Percentiles rank a stretch among this genome's conserved stretches.
Conservation (phyloP, 106 monocot species). For the Allium sativum region DNA sequence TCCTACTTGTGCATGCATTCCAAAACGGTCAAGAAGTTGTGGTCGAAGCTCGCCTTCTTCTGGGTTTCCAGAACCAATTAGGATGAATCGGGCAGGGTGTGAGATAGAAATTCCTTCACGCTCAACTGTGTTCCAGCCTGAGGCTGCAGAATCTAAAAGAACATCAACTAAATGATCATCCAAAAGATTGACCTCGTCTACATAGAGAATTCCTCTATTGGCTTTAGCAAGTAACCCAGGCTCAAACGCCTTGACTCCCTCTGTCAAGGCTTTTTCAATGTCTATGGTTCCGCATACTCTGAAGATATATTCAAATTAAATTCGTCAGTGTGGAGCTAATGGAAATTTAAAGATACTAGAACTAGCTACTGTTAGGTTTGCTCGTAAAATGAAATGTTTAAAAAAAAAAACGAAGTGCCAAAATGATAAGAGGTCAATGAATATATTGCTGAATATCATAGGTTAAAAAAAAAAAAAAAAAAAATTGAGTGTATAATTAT, state of each 20-base stretch:
- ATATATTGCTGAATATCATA: too few relatives aligned
- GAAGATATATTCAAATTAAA: background rate
- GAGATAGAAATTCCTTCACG: slow-evolving; percentile 97
- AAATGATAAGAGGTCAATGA: too few relatives aligned
- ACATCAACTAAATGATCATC: slow-evolving; percentile 98
- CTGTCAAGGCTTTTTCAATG: slow-evolving; percentile 96
- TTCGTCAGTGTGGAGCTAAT: background rate
- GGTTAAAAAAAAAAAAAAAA: too few relatives aligned
- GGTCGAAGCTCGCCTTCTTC: slow-evolving; percentile 97
- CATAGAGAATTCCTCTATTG: slow-evolving; percentile 94
- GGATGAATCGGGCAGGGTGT: slow-evolving; percentile 93
- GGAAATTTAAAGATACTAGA: background rate
- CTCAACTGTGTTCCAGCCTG: slow-evolving; percentile 99
- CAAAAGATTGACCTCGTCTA: slow-evolving; percentile 95
- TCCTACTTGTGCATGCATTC: slow-evolving; percentile 98
- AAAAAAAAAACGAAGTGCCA: too few relatives aligned
- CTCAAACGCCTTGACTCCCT: slow-evolving; percentile 98
- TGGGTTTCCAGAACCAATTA: slow-evolving; percentile 95
- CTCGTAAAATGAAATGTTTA: too few relatives aligned
- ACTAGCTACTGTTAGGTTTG: background rate
- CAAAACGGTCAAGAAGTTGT: slow-evolving; percentile 94
- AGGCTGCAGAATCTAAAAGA: slow-evolving; percentile 88
- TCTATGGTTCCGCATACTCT: slow-evolving; percentile 98
- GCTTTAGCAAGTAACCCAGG: slow-evolving; percentile 96
- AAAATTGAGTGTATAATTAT: too few relatives aligned